phyloP scores from a whole-genome alignment of 192 early-diverging fungal species.

The Rhizophagus sp. region DNA sequence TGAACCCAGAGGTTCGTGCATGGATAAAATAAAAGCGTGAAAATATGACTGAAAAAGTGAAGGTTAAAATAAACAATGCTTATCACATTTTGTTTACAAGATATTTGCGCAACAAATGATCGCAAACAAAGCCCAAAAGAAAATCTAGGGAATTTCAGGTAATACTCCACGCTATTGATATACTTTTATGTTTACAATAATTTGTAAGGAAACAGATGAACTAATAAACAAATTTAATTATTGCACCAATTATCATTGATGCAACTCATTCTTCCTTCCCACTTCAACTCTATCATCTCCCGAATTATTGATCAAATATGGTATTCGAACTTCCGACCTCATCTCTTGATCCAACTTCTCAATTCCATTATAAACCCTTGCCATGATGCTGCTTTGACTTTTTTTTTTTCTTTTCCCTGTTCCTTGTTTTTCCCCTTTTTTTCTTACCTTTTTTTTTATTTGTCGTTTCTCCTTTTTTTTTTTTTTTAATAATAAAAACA shows the following conservation, averaged over 20 bases:
- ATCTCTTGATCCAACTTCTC: background rate
- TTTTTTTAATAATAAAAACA: background rate
- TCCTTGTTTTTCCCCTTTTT: no score
- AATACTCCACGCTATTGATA: background rate
- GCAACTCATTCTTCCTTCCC: background rate
- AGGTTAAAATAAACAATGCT: background rate
- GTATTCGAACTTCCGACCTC: conserved; percentile 18
- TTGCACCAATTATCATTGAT: background rate
- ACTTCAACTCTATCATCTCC: conserved; percentile 9
- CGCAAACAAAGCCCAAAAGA: background rate
- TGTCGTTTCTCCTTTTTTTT: no score
- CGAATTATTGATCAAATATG: conserved; percentile 1
- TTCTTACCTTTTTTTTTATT: background rate
- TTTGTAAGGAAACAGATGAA: background rate
- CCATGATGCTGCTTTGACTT: background rate
- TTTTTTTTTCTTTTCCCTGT: conserved; percentile 12
- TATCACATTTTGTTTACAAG: background rate
- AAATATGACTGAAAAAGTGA: background rate
- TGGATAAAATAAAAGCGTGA: background rate
- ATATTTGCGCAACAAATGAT: background rate
- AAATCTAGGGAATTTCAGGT: background rate
- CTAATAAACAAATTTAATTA: background rate
- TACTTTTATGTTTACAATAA: conserved; percentile 1
- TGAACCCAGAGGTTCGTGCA: background rate
- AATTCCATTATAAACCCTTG: conserved; percentile 18